A percentile compares a stretch with the other conserved stretches of the same genome.
These are phyloP conservation scores for Collybia sp. DNA, from an alignment of 768 basidiomycete species.

Conservation along the genomic window DNA sequence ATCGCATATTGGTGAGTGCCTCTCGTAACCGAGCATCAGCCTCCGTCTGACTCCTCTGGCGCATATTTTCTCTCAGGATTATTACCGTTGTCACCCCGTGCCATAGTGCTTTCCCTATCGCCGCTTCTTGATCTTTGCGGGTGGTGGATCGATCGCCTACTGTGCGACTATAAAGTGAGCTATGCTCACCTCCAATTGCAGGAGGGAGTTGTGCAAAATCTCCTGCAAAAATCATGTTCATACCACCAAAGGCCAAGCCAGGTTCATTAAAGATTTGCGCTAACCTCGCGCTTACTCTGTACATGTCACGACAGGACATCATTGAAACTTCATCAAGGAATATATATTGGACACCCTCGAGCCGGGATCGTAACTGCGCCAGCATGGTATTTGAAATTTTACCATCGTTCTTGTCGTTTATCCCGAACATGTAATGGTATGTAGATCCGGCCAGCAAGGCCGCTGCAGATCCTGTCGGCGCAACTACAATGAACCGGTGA, in stretches of 20 bases:
- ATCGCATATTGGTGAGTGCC: constrained; percentile 32
- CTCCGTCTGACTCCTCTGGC: constrained; percentile 15
- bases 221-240: constrained; percentile 40
- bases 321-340: constrained; percentile 43
- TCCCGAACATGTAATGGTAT: constrained; percentile 27
- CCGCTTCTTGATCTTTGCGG: constrained; percentile 9
- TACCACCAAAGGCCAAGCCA: constrained; percentile 26
- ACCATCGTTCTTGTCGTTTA: constrained; percentile 6
- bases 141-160: constrained; percentile 5
- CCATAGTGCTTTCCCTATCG: constrained; percentile 22
- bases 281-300: constrained; percentile 19
- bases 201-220: constrained; percentile 42
- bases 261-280: constrained; percentile 11
- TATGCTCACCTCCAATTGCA: constrained; percentile 12
- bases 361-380: constrained; percentile 8
- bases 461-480: constrained; percentile 28
- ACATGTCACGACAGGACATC: constrained; percentile 27
- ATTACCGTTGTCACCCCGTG: constrained; percentile 24
- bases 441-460: constrained; percentile 27
- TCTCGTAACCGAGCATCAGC: constrained; percentile 20
- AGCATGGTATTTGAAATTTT: constrained; percentile 1
- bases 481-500: constrained; percentile 18
- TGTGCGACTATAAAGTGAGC: constrained; percentile 15
- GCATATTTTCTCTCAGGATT: constrained; percentile 24
- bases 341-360: constrained; percentile 29